Conservation (phyloP, 2,329 filamentous ascomycete genomes). For the Cladophialophora yegresii region DNA sequence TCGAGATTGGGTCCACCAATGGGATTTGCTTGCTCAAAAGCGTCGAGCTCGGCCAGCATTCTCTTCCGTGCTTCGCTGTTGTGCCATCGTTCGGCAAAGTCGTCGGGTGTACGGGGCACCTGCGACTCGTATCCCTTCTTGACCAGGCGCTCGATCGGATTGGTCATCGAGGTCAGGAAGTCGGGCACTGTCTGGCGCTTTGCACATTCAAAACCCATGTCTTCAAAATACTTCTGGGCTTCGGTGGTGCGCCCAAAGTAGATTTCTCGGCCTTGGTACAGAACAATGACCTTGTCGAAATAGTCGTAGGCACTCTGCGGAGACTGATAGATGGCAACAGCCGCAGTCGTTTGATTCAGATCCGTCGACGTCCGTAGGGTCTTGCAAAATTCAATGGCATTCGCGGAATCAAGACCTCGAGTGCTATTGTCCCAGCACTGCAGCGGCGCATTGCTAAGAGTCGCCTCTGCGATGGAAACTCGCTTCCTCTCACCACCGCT, state of each 20-base stretch:
- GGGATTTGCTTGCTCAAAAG: slow-evolving; percentile 47
- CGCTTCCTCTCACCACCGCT: slow-evolving; percentile 64
- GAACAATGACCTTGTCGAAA: slow-evolving; percentile 70
- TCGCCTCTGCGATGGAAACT: slow-evolving; percentile 60
- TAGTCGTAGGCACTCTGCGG: slow-evolving; percentile 56
- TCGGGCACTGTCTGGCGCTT: slow-evolving; percentile 66
- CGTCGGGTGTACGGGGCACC: slow-evolving; percentile 50
- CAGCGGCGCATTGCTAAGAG: slow-evolving; percentile 46
- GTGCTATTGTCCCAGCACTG: slow-evolving; percentile 52
- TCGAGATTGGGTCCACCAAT: slow-evolving; percentile 45
- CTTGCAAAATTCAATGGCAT: slow-evolving; percentile 59
- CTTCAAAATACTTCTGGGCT: slow-evolving; percentile 66
- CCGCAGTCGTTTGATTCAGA: slow-evolving; percentile 52
- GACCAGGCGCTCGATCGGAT: slow-evolving; percentile 53
- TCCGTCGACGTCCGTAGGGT: slow-evolving; percentile 54
- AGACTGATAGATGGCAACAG: slow-evolving; percentile 60
- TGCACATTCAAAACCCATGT: slow-evolving; percentile 63
- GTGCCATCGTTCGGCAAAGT: slow-evolving; percentile 59
- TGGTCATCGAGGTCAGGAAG: slow-evolving; percentile 66
- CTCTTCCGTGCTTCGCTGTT: slow-evolving; percentile 51
- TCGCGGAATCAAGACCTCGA: slow-evolving; percentile 55
- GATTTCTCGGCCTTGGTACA: slow-evolving; percentile 66
- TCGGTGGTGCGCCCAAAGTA: slow-evolving; percentile 64
- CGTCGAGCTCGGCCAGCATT: slow-evolving; percentile 47
- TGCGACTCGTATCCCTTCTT: slow-evolving; percentile 46